Evolutionary conservation across 1,284 basidiomycete genomes (phyloP), one percentile per base, ranked within the genome.

Genomic region (Phlebopus sp.): DNA sequence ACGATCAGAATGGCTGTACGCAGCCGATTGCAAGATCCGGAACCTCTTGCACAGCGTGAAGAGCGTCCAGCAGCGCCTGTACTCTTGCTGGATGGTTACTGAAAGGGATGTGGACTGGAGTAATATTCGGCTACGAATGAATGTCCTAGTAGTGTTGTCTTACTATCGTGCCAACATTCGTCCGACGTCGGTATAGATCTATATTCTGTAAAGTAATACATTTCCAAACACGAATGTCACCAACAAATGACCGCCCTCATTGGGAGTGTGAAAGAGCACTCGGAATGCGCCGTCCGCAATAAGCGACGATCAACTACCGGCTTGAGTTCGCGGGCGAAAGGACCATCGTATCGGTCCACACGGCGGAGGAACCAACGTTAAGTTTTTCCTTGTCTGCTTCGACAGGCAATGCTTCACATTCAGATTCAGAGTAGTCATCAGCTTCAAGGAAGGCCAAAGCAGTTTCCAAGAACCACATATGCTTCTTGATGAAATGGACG

Each of bases 401-500:
- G 35, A 40, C 8, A 19, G 57, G 41, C 10, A 53, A 19, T 38
- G 17, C 31, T 29, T 61, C 63, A 10, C 63, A 45, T 49, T 64
- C 63, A 30, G 52, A 54, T 45, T 73, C 70, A 11, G 77, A 73
- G 50, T 72, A 69, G 49, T 90, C 86, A 11, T 85, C 79, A 6
- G 84, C 79, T 34, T 92, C 91, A 25, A 97, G 73, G 17, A 98
- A 71, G 17, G 92, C 93, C 14, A 94, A 69, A 13, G 92, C 90
- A 1, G 96, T 92, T 72, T 99, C 96, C 55, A 92, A 69, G 69
- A 92, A 98, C 96, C 95, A 99, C 71, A 91, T 87, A 58, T 92
- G 84, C 67, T 92, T 89, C 80, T 98, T 99, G 73, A 98, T 87
- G 65, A 91, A 98, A 70, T 99, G 96, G 37, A 99, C 93, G 19